Base-by-base conservation (phyloP, 352 stramenopile genomes). In the Halophytophthora batemanensis region DNA sequence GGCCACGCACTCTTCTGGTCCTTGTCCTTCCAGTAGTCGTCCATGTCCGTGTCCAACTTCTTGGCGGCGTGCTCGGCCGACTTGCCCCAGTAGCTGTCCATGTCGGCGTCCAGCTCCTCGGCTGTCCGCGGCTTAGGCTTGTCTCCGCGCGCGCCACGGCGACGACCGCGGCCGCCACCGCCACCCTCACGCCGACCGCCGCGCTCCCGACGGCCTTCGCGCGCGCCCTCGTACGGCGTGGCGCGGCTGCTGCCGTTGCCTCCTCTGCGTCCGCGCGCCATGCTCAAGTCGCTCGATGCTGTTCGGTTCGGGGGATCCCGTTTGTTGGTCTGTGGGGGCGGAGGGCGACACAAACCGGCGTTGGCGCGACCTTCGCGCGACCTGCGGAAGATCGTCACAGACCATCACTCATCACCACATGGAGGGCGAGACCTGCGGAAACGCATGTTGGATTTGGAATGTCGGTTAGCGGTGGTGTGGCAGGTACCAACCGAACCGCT, bases 1-100 rank as follows among this genome's bases (percentile, higher is more conserved):
- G 18, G 50, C n/a, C 39, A 74, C 61, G 4, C 46, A 81, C 71
- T 37, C 40, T 48, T 56, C 6, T 74, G 68, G 38, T 77, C 73
- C 69, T 93, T 93, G 35, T 56, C 78, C 78, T 93, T 93, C 83
- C 83, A 93, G 71, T 93, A 93, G 57, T 90, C 73, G 59, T 93
- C 80, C 83, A 93, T 89, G 64, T 93, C 83, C 36, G 45, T 69
- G 54, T 93, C 83, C 23, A 93, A 56, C 62, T 89, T 90, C 75
- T 93, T 93, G 45, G 72, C 36, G 19, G 83, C 83, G 57, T 93
- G 83, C 62, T 93, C 83, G 55, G 76, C 68, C 48, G 80, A 91
- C 65, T 93, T 93, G 45, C 78, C 79, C 83, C 83, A 93, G 74
- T 93, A 93, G 23, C 51, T 82, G 72, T 93, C 83, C 83, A 93